phyloP scores from a whole-genome alignment of 148 eudicot genomes.

The Agrostemma githago region DNA sequence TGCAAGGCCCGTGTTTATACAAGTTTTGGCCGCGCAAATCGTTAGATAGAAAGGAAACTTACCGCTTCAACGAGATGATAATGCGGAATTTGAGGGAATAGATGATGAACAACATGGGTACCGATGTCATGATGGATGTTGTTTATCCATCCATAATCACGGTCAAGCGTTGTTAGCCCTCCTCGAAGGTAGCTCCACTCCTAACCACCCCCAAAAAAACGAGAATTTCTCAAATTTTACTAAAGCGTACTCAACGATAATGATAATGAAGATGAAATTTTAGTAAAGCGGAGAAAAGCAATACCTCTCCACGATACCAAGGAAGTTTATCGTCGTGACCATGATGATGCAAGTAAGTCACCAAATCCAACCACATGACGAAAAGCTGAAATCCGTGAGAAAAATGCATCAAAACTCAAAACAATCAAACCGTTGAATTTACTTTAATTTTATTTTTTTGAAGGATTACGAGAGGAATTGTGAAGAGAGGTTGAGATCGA shows the following conservation, averaged over 20 bases:
- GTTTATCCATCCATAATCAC: constrained; percentile 75
- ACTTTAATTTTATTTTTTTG: neutral
- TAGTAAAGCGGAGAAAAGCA: neutral
- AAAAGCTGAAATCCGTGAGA: constrained; percentile 37
- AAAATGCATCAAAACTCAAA: constrained; percentile 5
- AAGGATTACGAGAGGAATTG: neutral
- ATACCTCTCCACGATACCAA: constrained; percentile 85
- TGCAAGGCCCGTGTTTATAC: no score
- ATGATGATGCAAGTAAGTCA: constrained; percentile 82
- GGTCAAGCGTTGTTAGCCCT: constrained; percentile 75
- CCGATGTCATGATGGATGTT: constrained; percentile 84
- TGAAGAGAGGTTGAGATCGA: neutral
- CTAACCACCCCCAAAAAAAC: constrained; percentile 23
- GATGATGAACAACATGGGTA: constrained; percentile 75
- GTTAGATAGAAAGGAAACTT: constrained; percentile 17
- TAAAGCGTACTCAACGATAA: neutral
- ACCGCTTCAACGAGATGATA: constrained; percentile 76
- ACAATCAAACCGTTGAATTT: neutral
- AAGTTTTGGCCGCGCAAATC: neutral
- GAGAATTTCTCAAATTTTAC: neutral
- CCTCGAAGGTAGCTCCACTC: constrained; percentile 87
- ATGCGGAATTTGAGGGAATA: constrained; percentile 83
- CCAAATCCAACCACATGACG: constrained; percentile 82
- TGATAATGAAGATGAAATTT: neutral
- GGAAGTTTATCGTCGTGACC: constrained; percentile 81